These are phyloP conservation scores for Cyberlindnera japonica DNA, from an alignment of 805 yeast species.

Conservation along the genomic window DNA sequence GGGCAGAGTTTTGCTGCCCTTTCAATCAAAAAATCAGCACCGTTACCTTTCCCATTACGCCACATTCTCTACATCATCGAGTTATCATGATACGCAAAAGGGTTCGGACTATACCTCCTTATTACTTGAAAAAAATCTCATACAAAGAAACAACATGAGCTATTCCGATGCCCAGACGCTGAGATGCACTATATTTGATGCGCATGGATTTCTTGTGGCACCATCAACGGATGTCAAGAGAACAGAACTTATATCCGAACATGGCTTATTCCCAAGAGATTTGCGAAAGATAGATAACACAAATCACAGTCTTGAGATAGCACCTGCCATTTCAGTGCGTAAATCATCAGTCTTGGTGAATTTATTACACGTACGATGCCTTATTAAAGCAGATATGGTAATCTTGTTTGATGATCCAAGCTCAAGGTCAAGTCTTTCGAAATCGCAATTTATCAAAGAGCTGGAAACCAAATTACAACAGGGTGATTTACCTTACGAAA, in stretches of 20 bases:
- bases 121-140: slow-evolving; percentile 35
- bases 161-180: slow-evolving; percentile 40
- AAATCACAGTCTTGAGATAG: slow-evolving; percentile 56
- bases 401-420: slow-evolving; percentile 73
- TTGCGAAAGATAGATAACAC: slow-evolving; percentile 80
- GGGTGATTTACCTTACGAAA: slow-evolving; percentile 72
- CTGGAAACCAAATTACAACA: slow-evolving; percentile 56
- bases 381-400: slow-evolving; percentile 67
- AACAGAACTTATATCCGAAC: slow-evolving; percentile 64
- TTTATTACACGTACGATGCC: slow-evolving; percentile 73
- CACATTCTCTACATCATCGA: too few species aligned
- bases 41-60: too few species aligned
- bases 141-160: slow-evolving; percentile 33
- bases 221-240: slow-evolving; percentile 73
- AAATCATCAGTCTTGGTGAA: slow-evolving; percentile 67
- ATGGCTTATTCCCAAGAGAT: slow-evolving; percentile 85
- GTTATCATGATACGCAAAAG: too few species aligned
- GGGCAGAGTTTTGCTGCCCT: too few species aligned
- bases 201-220: slow-evolving; percentile 61
- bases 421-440: slow-evolving; percentile 54
- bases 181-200: slow-evolving; percentile 79
- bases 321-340: slow-evolving; percentile 78
- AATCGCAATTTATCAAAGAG: slow-evolving; percentile 79
- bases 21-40: too few species aligned
- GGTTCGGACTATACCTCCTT: slow-evolving; percentile 29